Evolutionary conservation across 169 alveolate genomes (phyloP).

Genomic region (Plasmodium fragile): DNA sequence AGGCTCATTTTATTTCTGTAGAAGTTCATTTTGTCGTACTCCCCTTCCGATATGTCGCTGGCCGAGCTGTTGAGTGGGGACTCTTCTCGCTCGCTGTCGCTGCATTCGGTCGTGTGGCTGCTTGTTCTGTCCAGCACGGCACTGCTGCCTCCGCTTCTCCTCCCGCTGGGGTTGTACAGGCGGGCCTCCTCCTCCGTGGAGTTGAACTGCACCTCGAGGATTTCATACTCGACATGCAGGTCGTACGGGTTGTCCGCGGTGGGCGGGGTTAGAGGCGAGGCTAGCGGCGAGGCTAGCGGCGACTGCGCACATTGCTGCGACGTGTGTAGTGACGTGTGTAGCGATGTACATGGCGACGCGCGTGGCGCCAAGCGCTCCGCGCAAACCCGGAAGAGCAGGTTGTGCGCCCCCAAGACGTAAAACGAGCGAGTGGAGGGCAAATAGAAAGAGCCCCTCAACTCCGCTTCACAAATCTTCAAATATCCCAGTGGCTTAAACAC

Average conservation of each 20-base stretch:
- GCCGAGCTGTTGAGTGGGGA: constrained; percentile 7
- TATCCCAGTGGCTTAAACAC: constrained; percentile 38
- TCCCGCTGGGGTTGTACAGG: not conserved
- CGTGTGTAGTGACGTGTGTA: not conserved
- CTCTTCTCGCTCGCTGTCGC: constrained; percentile 17
- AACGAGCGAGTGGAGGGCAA: constrained; percentile 1
- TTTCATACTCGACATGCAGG: not conserved
- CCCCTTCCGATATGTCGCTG: constrained; percentile 28
- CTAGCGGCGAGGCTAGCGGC: not conserved
- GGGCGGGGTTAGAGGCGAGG: not conserved
- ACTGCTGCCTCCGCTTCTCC: not conserved
- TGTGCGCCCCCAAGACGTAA: constrained; percentile 12
- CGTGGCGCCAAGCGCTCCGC: not conserved
- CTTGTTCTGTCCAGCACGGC: not conserved
- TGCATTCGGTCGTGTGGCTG: not conserved
- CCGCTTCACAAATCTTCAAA: constrained; percentile 10
- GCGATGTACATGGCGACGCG: too few relatives aligned
- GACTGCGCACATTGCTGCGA: not conserved
- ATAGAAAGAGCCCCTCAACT: constrained; percentile 12
- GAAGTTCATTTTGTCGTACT: constrained; percentile 43
- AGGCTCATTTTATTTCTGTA: constrained; percentile 46
- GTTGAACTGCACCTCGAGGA: not conserved
- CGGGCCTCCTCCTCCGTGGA: not conserved
- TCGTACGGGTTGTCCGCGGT: not conserved
- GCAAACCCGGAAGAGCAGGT: constrained; percentile 11